Evolutionary conservation across 352 stramenopile genomes (phyloP).

Genomic region (Globisporangium irregulare): DNA sequence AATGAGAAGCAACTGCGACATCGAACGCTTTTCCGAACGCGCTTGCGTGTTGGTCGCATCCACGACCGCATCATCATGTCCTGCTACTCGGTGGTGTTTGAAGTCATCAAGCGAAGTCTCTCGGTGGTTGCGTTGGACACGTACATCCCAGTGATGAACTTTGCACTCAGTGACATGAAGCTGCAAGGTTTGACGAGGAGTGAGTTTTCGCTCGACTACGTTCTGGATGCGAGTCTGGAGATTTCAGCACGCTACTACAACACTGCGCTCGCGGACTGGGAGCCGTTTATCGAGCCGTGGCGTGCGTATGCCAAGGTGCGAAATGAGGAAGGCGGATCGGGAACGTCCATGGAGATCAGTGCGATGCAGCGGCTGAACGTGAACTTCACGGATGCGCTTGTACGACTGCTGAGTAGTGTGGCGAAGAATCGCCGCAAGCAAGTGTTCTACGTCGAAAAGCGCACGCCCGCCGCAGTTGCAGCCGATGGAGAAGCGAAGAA

Average conservation of each 20-base stretch:
- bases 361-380: constrained; percentile 84
- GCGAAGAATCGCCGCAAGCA: constrained; percentile 73
- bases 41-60: constrained; percentile 65
- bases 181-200: constrained; percentile 65
- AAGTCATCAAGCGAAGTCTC: constrained; percentile 89
- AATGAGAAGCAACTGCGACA: constrained; percentile 40
- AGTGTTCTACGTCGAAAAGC: constrained; percentile 70
- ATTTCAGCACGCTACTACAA: constrained; percentile 89
- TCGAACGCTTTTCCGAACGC: constrained; percentile 57
- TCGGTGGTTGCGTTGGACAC: constrained; percentile 85
- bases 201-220: constrained; percentile 63
- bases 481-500: constrained; percentile 82
- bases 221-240: constrained; percentile 72
- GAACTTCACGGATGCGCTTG: constrained; percentile 83
- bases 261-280: constrained; percentile 82
- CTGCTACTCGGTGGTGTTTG: constrained; percentile 81
- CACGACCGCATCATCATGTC: constrained; percentile 68
- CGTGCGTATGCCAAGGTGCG: constrained; percentile 63
- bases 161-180: constrained; percentile 83
- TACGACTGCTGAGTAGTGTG: constrained; percentile 77
- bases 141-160: constrained; percentile 90
- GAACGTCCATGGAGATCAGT: constrained; percentile 74
- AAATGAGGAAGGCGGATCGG: constrained; percentile 46
- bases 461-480: constrained; percentile 69
- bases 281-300: constrained; percentile 87